Evolutionary conservation across 805 yeast genomes (phyloP), one percentile per base, ranked within the genome.

Genomic region (Metschnikowia amazonensis): DNA sequence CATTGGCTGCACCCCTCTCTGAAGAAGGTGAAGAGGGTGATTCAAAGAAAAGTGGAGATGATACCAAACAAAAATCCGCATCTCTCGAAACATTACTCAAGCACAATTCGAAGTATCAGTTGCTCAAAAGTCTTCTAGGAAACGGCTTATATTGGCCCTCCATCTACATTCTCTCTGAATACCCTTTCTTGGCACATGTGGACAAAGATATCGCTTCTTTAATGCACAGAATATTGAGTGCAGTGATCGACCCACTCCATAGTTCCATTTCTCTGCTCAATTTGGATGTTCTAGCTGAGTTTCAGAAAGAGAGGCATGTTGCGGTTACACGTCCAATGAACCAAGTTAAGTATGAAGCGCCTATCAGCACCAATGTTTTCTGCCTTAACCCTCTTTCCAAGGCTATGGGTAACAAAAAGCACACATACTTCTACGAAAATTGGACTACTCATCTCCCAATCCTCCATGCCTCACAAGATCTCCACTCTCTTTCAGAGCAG

Each of bases 1-100:
- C 97, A 0, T 61, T 89, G 54, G 96, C 97, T 5, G 94, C 94
- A 8, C 95, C 96, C 0, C 69, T 90, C 31, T 71, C 75, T 3
- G 81, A 79, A 31, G 92, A 84, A 29, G 86, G 79, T 16, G 85
- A 79, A 20, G 80, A 73, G 6, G 43, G 36, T 7, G 34, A 9
- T 10, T 11, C 16, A 6, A 23, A 24, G 6, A 33, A 31, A 2
- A 13, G 9, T 2, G 16, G 27, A 6, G 18, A 21, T n/a, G 17
- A 25, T 3, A 69, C 30, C 13, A 20, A 30, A 11, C 36, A 46
- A 13, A 34, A 39, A 2, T 45, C 42, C 21, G 17, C 11, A 2
- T 41, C 55, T 13, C 47, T 58, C 28, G 58, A 52, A 13, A 51
- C 61, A 6, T 44, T 52, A 17, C 49, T 61, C 23, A 50, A 48